A percentile compares a stretch with the other conserved stretches of the same genome.
phyloP scores from a whole-genome alignment of 2,329 filamentous ascomycete genomes.

The Exutisphaerella laricina region DNA sequence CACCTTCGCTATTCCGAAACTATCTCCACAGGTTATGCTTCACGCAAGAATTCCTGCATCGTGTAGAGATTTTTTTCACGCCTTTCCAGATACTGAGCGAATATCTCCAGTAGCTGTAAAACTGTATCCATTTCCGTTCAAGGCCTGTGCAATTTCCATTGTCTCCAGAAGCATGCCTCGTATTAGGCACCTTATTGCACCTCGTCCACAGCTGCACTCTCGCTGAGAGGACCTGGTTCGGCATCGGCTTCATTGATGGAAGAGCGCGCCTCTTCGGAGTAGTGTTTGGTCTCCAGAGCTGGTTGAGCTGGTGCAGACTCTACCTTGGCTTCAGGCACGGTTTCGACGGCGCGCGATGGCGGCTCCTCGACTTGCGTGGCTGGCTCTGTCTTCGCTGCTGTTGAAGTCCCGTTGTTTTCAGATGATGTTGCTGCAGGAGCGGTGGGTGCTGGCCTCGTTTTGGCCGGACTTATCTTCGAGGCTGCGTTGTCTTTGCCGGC shows the following conservation, averaged over 20 bases:
- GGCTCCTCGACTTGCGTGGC: neutral
- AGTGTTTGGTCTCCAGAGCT: no score
- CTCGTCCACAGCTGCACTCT: no score
- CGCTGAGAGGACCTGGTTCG: no score
- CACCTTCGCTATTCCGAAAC: conserved; percentile 7
- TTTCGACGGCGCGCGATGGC: no score
- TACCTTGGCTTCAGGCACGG: neutral
- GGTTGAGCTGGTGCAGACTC: no score
- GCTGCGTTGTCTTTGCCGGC: conserved; percentile 25
- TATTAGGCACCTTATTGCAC: conserved; percentile 1
- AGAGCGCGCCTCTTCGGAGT: no score
- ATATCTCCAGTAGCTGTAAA: conserved; percentile 6
- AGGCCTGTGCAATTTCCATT: conserved; percentile 1
- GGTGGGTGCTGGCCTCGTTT: conserved; percentile 12
- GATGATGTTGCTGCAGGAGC: conserved; percentile 6
- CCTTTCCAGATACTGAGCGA: conserved; percentile 7
- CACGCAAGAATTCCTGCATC: conserved; percentile 1
- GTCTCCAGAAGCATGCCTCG: no score
- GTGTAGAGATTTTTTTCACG: conserved; percentile 2
- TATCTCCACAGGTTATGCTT: conserved; percentile 5
- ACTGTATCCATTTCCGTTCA: neutral
- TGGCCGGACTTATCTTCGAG: conserved; percentile 18
- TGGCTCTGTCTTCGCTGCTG: neutral
- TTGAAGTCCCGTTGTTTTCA: conserved; percentile 10
- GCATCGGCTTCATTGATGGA: no score